These are phyloP conservation scores for Sugiyamaella grinbergsii DNA, from an alignment of 1,139 yeast species.

Conservation along the genomic window DNA sequence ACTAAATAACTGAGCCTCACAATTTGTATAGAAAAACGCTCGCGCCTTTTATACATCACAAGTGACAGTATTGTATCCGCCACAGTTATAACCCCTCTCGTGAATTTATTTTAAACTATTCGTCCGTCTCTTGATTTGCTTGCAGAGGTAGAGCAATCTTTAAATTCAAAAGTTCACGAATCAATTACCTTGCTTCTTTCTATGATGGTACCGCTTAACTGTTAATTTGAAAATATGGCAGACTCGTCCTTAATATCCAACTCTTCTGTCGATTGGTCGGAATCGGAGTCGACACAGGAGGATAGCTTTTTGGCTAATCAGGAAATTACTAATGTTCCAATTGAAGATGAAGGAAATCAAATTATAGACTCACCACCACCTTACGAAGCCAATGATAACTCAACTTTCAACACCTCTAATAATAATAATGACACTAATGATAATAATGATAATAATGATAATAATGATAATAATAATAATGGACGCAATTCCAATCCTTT, in stretches of 20 bases:
- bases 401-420: neutral
- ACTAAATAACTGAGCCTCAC: constrained; percentile 1
- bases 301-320: neutral
- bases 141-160: neutral
- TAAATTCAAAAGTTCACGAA: no score
- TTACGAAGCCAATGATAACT: neutral
- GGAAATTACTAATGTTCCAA: no score
- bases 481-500: constrained; percentile 1
- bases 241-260: constrained; percentile 9
- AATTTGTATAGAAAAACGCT: neutral
- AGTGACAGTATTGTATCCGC: no score
- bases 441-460: neutral
- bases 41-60: no score
- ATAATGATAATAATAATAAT: neutral
- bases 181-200: neutral
- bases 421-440: constrained; percentile 3
- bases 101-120: no score
- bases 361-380: neutral
- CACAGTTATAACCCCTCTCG: no score
- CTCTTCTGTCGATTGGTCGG: constrained; percentile 9
- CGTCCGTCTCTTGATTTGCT: no score
- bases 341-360: neutral
- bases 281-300: constrained; percentile 9
- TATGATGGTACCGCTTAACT: neutral
- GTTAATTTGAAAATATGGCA: constrained; percentile 2